phyloP scores from a whole-genome alignment of 2,329 filamentous ascomycete species.

The Colletotrichum coccodes region DNA sequence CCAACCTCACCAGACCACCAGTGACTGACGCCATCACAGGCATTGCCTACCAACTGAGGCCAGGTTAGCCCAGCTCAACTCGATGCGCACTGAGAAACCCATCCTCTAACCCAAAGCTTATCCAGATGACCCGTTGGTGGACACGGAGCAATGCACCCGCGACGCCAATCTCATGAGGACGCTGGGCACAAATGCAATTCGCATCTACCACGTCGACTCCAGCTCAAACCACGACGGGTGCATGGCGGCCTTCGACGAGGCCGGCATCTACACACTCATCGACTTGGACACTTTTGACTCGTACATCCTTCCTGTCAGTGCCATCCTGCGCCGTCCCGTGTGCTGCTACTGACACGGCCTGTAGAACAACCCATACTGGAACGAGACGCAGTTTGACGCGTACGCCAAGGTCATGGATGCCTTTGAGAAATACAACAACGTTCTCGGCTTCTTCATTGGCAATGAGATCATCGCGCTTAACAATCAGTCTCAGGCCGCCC shows the following conservation, averaged over 20 bases:
- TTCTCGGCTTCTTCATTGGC: slow-evolving; percentile 86
- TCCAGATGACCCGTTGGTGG: slow-evolving; percentile 77
- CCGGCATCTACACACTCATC: slow-evolving; percentile 85
- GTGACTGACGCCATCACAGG: slow-evolving; percentile 55
- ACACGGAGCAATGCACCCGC: slow-evolving; percentile 78
- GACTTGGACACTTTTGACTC: slow-evolving; percentile 83
- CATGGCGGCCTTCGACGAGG: slow-evolving; percentile 82
- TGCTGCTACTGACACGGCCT: background rate
- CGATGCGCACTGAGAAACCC: slow-evolving; percentile 6
- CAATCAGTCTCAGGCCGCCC: slow-evolving; percentile 72
- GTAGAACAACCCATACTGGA: slow-evolving; percentile 75
- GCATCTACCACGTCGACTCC: slow-evolving; percentile 88
- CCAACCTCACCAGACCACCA: background rate
- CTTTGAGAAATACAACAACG: slow-evolving; percentile 82
- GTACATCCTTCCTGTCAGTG: slow-evolving; percentile 70
- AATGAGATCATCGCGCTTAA: slow-evolving; percentile 83
- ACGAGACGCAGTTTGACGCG: slow-evolving; percentile 72
- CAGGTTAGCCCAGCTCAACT: slow-evolving; percentile 42
- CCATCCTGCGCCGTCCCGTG: background rate
- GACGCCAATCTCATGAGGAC: slow-evolving; percentile 83
- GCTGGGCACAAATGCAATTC: slow-evolving; percentile 84
- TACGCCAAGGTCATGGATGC: slow-evolving; percentile 80
- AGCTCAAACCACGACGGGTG: slow-evolving; percentile 77
- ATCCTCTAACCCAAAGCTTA: slow-evolving; percentile 15
- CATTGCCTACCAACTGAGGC: slow-evolving; percentile 74